A percentile compares a stretch with the other conserved stretches of the same genome.
Evolutionary conservation across 371 early-diverging fungal species (phyloP).

Genomic region (Cokeromyces recurvatus): DNA sequence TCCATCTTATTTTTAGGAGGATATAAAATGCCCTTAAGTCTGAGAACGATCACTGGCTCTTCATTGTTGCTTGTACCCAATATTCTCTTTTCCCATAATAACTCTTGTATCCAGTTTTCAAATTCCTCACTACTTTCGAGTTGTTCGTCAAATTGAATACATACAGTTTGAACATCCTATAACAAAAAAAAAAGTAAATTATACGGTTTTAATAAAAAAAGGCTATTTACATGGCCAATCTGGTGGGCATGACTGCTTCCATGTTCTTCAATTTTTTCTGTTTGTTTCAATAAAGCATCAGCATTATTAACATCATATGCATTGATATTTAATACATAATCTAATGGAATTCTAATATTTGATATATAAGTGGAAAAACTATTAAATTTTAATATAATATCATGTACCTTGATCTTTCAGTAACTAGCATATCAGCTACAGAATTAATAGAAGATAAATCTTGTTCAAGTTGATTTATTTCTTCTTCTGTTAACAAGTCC

Average conservation of each 20-base stretch:
- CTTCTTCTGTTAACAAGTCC: conserved; percentile 65
- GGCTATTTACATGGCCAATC: conserved; percentile 32
- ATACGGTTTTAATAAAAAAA: not conserved
- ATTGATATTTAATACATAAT: conserved; percentile 71
- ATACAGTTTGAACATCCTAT: conserved; percentile 53
- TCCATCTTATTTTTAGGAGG: conserved; percentile 31
- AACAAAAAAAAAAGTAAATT: not conserved
- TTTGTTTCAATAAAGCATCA: conserved; percentile 28
- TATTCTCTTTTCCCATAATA: conserved; percentile 84
- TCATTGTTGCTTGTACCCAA: conserved; percentile 26
- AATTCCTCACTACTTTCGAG: conserved; percentile 36
- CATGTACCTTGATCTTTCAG: conserved; percentile 55
- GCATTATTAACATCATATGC: conserved; percentile 60
- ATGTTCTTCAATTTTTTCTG: conserved; percentile 29
- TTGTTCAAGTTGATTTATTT: conserved; percentile 45
- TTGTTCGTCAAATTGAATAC: conserved; percentile 39
- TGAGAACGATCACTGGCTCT: conserved; percentile 57
- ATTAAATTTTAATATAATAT: not conserved
- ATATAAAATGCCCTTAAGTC: conserved; percentile 79
- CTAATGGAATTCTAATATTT: conserved; percentile 56
- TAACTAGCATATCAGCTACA: conserved; percentile 54
- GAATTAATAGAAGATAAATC: conserved; percentile 55
- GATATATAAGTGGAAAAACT: not conserved
- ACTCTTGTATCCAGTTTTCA: conserved; percentile 85
- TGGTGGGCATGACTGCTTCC: conserved; percentile 33